Percentiles rank a stretch among this genome's conserved stretches.
phyloP scores from a whole-genome alignment of 176 grass and related monocot genomes.

The Zizania latifolia region DNA sequence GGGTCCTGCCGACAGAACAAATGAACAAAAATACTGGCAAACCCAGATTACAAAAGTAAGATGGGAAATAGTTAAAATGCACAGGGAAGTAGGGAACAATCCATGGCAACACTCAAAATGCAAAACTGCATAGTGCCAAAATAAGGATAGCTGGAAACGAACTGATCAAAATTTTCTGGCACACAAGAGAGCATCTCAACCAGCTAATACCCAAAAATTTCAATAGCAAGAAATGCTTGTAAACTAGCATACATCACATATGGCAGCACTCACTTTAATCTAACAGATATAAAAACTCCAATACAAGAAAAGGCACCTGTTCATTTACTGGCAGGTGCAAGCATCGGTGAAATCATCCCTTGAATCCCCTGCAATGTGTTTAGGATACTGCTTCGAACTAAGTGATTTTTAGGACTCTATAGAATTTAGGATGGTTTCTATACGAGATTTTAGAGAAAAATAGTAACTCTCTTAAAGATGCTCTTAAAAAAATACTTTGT shows the following conservation, averaged over 20 bases:
- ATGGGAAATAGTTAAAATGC: neutral
- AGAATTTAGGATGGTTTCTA: too few relatives aligned
- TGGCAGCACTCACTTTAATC: neutral
- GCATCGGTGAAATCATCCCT: constrained; percentile 87
- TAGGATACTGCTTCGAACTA: too few relatives aligned
- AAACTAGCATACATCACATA: constrained; percentile 2
- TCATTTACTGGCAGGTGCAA: constrained; percentile 65
- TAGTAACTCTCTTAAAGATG: too few relatives aligned
- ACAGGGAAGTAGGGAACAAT: neutral
- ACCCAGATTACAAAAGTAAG: neutral
- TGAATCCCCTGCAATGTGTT: constrained; percentile 76
- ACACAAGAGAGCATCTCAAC: neutral
- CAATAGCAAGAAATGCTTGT: neutral
- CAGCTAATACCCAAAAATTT: constrained; percentile 2
- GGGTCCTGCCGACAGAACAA: neutral
- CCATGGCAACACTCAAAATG: neutral
- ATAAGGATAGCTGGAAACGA: neutral
- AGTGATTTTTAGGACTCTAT: too few relatives aligned
- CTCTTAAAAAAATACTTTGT: too few relatives aligned
- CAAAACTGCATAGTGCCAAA: neutral
- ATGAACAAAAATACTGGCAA: neutral
- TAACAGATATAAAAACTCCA: neutral
- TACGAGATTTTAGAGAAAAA: too few relatives aligned
- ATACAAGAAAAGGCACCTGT: constrained; percentile 10
- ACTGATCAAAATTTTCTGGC: neutral